Conservation (phyloP, 139 green algal species). For the Chlamydomonas sp. region DNA sequence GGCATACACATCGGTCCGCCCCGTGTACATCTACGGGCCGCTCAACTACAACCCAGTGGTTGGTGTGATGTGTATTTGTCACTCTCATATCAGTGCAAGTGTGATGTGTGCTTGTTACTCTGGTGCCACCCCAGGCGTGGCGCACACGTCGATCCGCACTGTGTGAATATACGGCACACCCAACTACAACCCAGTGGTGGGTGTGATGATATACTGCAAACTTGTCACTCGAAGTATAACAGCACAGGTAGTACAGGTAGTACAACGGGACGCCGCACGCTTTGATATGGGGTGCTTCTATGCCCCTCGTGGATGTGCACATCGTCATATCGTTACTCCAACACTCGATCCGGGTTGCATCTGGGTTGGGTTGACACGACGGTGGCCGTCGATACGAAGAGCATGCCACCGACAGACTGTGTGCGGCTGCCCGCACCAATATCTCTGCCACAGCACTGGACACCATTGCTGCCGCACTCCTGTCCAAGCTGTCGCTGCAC, state of each 20-base stretch:
- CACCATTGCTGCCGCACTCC: not conserved
- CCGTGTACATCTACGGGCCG: slow-evolving; percentile 97
- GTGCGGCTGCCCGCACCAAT: not conserved
- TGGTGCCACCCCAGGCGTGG: slow-evolving; percentile 68
- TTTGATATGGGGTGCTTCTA: no score
- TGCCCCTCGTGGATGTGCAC: no score
- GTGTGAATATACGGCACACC: slow-evolving; percentile 97
- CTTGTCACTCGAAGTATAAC: not conserved
- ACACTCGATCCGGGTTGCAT: no score
- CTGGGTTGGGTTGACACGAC: not conserved
- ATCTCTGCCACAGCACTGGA: not conserved
- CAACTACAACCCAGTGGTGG: slow-evolving; percentile 99
- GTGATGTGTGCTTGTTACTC: no score
- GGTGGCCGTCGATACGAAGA: no score
- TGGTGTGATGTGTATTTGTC: no score
- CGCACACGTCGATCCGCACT: slow-evolving; percentile 82
- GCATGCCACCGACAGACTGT: not conserved
- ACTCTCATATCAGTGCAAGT: no score
- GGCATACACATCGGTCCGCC: slow-evolving; percentile 82
- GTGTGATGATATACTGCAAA: slow-evolving; percentile 82
- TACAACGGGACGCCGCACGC: no score
- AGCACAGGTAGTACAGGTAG: no score
- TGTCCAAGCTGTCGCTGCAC: no score
- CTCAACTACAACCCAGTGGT: slow-evolving; percentile 99
- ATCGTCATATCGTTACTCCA: no score